Evolutionary conservation across 2,329 filamentous ascomycete species (phyloP).

Genomic region (Blumeriella jaapii): DNA sequence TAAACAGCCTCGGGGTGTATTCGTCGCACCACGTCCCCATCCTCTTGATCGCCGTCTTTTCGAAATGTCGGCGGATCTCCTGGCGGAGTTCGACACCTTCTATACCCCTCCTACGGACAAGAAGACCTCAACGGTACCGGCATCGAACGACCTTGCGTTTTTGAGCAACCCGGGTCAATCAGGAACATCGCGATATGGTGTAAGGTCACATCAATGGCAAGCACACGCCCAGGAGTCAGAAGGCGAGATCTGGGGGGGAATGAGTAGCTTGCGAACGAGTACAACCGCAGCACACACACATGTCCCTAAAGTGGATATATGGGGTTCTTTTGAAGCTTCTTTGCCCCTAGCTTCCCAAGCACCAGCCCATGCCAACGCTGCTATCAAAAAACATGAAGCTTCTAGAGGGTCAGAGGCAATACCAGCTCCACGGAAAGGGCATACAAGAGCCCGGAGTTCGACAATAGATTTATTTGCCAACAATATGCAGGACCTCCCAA

Average conservation of each 20-base stretch:
- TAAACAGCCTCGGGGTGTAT: background rate
- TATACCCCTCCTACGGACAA: conserved; percentile 28
- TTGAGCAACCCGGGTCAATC: conserved; percentile 9
- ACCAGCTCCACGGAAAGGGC: conserved; percentile 7
- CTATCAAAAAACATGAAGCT: conserved; percentile 7
- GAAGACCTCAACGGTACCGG: conserved; percentile 17
- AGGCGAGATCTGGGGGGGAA: conserved; percentile 20
- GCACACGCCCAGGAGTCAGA: conserved; percentile 6
- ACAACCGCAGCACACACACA: conserved; percentile 3
- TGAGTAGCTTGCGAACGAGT: conserved; percentile 13
- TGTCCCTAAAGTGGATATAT: conserved; percentile 20
- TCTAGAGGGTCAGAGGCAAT: conserved; percentile 5
- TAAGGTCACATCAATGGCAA: conserved; percentile 13
- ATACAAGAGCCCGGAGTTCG: conserved; percentile 16
- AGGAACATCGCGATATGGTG: conserved; percentile 3
- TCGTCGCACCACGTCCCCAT: background rate
- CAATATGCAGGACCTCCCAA: conserved; percentile 10
- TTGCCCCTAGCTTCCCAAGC: conserved; percentile 5
- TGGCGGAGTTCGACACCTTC: conserved; percentile 48
- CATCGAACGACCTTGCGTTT: conserved; percentile 19
- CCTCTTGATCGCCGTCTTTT: background rate
- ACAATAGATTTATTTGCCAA: conserved; percentile 22
- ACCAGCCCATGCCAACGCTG: conserved; percentile 3
- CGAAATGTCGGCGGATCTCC: conserved; percentile 53
- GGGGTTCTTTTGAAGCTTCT: conserved; percentile 21